phyloP scores from a whole-genome alignment of 2,329 filamentous ascomycete genomes.

The Didymella arachidicola region DNA sequence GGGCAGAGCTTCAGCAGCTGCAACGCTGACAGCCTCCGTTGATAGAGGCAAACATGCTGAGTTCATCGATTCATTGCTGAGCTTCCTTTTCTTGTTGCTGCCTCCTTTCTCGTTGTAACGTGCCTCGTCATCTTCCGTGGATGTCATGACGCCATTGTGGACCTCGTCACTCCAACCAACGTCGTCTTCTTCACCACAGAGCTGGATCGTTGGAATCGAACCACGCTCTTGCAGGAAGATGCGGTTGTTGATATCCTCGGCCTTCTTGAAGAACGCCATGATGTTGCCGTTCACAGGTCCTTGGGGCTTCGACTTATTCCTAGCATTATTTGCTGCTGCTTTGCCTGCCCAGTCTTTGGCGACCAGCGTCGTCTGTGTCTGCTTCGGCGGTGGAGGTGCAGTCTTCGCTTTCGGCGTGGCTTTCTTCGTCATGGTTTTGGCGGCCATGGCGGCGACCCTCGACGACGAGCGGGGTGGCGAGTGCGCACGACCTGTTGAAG shows the following conservation, averaged over 20 bases:
- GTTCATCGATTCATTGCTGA: constrained; percentile 50
- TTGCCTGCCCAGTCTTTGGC: constrained; percentile 44
- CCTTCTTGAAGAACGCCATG: constrained; percentile 63
- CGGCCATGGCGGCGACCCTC: constrained; percentile 30
- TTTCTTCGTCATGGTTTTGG: constrained; percentile 36
- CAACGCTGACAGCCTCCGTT: constrained; percentile 20
- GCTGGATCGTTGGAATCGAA: constrained; percentile 25
- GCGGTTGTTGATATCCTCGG: constrained; percentile 51
- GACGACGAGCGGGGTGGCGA: constrained; percentile 56
- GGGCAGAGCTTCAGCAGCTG: constrained; percentile 2
- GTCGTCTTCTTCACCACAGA: constrained; percentile 37
- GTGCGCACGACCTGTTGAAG: constrained; percentile 61
- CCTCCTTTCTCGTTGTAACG: constrained; percentile 56
- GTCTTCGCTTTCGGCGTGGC: constrained; percentile 26
- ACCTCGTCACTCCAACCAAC: constrained; percentile 45
- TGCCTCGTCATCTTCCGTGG: constrained; percentile 30
- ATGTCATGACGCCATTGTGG: constrained; percentile 24
- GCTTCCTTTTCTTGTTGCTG: constrained; percentile 54
- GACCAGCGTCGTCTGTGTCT: constrained; percentile 48
- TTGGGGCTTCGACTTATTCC: constrained; percentile 49
- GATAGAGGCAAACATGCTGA: constrained; percentile 46
- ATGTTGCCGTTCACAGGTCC: constrained; percentile 60
- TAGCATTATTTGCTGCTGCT: constrained; percentile 40
- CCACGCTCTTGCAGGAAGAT: constrained; percentile 50
- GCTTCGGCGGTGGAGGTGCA: constrained; percentile 28